Evolutionary conservation across 2,329 filamentous ascomycete genomes (phyloP), one percentile per base, ranked within the genome.

Genomic region (Microcyclospora tardicrescens): DNA sequence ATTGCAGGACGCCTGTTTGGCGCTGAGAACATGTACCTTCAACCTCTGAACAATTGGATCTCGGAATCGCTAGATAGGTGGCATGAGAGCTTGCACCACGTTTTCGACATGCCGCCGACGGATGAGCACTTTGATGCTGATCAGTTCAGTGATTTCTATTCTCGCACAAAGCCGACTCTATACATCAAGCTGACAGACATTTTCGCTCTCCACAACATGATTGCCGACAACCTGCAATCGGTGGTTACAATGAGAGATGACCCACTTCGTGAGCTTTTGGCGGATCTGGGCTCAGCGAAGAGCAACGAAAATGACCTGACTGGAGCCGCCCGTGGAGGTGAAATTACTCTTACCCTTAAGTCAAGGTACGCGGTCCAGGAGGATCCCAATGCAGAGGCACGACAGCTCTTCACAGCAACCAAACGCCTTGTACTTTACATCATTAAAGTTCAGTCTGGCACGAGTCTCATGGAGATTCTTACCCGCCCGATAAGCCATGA

Each of bases 121-220:
- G 91, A 98, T 61, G 73, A 77, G 37, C 91, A 91, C 16, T 98
- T 96, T 56, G 87, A 96, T 60, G 95, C 98, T 58, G 91, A 98
- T 57, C 91, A 96, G 59, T 98, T 91, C 73, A 96, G 95, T 58
- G 91, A 98, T 56, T 72, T 98, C 6, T 96, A 96, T 57, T 84
- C 89, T 40, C 87, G 93, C 60, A 91, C 86, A 47, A 94, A 94
- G 62, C 91, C 91, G 6, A 96, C 89, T 0, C 71, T 98, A n/a
- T 98, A 96, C 66, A 94, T 98, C 68, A 98, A 98, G 66, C 89
- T 98, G 75, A 76, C 83, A 12, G 91, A 98, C 59, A 87, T 98
- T 41, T 96, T 98, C 59, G 84, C 89, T 35, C 89, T 98, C 42
- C 93, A 98, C 63, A 85, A 81, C 46, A 72, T 96, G 15, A 74